phyloP scores from a whole-genome alignment of 176 grass and related monocot genomes.

The Oryza rufipogon region DNA sequence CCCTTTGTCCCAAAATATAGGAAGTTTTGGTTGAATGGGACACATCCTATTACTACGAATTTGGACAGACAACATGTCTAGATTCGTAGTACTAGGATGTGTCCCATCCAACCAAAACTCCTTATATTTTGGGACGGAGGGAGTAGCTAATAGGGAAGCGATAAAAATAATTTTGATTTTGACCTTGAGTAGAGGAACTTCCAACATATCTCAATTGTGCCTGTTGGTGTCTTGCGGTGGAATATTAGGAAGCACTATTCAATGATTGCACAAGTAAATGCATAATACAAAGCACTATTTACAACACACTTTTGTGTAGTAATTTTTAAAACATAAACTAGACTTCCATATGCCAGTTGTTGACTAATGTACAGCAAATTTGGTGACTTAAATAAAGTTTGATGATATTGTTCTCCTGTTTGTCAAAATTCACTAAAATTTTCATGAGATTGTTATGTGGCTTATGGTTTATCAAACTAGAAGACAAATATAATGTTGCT shows the following conservation, averaged over 20 bases:
- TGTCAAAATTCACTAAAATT: background rate
- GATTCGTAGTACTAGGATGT: no score
- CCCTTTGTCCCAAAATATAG: no score
- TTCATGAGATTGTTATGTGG: background rate
- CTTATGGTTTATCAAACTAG: background rate
- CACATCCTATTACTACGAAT: no score
- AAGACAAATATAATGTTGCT: background rate
- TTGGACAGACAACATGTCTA: no score
- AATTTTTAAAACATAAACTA: background rate
- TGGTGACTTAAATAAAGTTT: no score
- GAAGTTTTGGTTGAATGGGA: no score
- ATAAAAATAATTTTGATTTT: background rate
- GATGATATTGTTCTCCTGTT: background rate
- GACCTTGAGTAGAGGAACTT: background rate
- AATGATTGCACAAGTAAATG: slow-evolving; percentile 17
- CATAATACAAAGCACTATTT: background rate
- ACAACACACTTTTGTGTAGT: background rate
- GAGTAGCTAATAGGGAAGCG: background rate
- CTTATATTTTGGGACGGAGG: no score
- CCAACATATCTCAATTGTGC: background rate
- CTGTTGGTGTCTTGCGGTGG: background rate
- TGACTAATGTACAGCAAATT: background rate
- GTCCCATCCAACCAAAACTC: no score
- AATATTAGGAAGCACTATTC: background rate
- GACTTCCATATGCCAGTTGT: background rate